Evolutionary conservation across 768 basidiomycete genomes (phyloP).

Genomic region (Phaffia tasmanica): DNA sequence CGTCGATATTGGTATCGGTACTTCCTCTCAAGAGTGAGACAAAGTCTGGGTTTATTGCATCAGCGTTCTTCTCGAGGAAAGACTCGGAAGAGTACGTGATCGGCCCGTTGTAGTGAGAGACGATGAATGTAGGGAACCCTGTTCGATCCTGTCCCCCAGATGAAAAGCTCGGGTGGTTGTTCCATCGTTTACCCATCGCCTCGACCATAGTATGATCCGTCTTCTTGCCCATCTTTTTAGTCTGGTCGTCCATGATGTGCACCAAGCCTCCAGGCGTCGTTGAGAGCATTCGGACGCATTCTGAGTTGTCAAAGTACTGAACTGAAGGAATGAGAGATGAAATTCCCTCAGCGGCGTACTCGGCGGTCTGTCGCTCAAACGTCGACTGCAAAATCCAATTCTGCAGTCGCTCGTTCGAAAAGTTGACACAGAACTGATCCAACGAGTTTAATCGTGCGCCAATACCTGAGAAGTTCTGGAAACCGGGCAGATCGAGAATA

Average conservation of each 20-base stretch:
- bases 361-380: constrained; percentile 68
- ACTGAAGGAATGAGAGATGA: constrained; percentile 55
- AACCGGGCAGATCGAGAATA: constrained; percentile 84
- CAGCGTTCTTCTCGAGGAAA: constrained; percentile 79
- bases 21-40: constrained; percentile 70
- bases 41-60: constrained; percentile 84
- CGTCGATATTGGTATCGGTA: constrained; percentile 44
- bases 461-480: constrained; percentile 59
- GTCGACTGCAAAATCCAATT: constrained; percentile 66
- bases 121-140: constrained; percentile 74
- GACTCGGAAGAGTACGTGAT: constrained; percentile 84
- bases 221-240: constrained; percentile 72
- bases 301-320: constrained; percentile 80
- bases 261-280: constrained; percentile 81
- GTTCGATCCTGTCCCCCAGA: constrained; percentile 60
- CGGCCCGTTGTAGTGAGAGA: constrained; percentile 82
- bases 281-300: constrained; percentile 75
- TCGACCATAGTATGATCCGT: constrained; percentile 90
- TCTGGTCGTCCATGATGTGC: constrained; percentile 97
- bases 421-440: constrained; percentile 93
- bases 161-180: constrained; percentile 85
- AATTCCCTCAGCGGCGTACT: constrained; percentile 76
- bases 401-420: constrained; percentile 84
- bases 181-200: constrained; percentile 87
- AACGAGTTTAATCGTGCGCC: constrained; percentile 72